phyloP scores from a whole-genome alignment of 768 basidiomycete genomes.

The Boletus sp. region DNA sequence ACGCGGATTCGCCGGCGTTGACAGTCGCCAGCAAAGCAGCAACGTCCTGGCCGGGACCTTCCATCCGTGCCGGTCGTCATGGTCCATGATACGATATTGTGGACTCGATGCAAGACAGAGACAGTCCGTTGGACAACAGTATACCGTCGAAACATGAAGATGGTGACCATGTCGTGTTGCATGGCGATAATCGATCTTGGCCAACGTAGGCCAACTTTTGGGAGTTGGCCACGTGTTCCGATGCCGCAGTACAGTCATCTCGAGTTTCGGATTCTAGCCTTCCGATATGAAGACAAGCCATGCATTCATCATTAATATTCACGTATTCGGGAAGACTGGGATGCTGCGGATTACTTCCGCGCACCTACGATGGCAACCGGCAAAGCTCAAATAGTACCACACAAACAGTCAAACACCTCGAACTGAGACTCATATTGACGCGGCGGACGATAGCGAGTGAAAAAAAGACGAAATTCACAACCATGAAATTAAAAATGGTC shows the following conservation, averaged over 20 bases:
- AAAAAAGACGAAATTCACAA: conserved; percentile 9
- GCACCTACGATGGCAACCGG: conserved; percentile 15
- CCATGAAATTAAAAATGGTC: conserved; percentile 24
- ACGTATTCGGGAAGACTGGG: background rate
- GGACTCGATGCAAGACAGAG: too few relatives aligned
- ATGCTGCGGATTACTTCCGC: conserved; percentile 15
- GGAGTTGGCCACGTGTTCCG: too few relatives aligned
- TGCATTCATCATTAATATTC: background rate
- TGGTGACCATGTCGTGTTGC: too few relatives aligned
- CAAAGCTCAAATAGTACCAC: conserved; percentile 8
- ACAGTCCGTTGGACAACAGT: too few relatives aligned
- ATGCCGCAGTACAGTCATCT: too few relatives aligned
- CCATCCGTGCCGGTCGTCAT: background rate
- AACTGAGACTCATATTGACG: background rate
- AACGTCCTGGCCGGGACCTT: too few relatives aligned
- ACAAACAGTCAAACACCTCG: conserved; percentile 1
- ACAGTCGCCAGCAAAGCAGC: background rate
- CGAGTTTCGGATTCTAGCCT: too few relatives aligned
- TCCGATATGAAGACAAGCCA: too few relatives aligned
- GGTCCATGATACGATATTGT: too few relatives aligned
- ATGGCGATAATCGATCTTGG: too few relatives aligned
- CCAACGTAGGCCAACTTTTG: too few relatives aligned
- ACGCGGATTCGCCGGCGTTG: background rate
- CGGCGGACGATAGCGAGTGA: background rate
- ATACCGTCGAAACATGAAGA: too few relatives aligned